Base-by-base conservation (phyloP, 1,139 yeast genomes). In the Diutina pseudorugosa region DNA sequence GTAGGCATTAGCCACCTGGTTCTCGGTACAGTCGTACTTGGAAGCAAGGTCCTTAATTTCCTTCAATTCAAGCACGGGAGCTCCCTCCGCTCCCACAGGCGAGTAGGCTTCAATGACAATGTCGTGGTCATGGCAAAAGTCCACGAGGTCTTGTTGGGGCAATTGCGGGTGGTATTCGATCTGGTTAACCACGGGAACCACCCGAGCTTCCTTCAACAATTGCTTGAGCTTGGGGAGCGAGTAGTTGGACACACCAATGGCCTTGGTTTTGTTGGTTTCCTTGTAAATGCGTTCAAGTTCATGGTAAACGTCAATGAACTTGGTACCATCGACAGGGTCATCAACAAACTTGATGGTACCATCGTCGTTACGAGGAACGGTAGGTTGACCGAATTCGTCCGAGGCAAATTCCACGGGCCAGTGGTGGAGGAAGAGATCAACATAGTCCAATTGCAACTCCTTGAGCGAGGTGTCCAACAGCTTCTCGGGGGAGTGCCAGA, bases 361-460 rank as follows among this genome's bases (percentile, higher is more conserved):
- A 41, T 72, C 60, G 1, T 63, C 62, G 56, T 71, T 73, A 41
- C 58, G 60, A 1, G 78, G 78, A 33, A 58, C 58, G 0, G 68
- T 51, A 4, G 76, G 75, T 20, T 58, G 53, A 0, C 77, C 77
- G 54, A 71, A 63, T 41, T 65, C 69, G 57, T 67, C 75, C 6
- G 72, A 72, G 44, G 60, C 72, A 55, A 79, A 64, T 1, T 87
- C 76, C 40, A 77, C 57, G 5, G 86, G 87, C 85, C 85, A 82
- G 61, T 82, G 86, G 56, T 79, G 84, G 55, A 82, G 69, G 6
- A 75, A 65, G 54, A 81, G 65, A 60, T 82, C 85, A 41, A 80
- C 82, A 57, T 82, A 80, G 25, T 80, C 85, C 49, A 80, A 51
- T 1, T 79, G 78, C 55, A 80, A 62, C 21, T 63, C 66, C 14